These are phyloP conservation scores for Mixia osmundae DNA, from an alignment of 1,284 basidiomycete species.

Conservation along the genomic window DNA sequence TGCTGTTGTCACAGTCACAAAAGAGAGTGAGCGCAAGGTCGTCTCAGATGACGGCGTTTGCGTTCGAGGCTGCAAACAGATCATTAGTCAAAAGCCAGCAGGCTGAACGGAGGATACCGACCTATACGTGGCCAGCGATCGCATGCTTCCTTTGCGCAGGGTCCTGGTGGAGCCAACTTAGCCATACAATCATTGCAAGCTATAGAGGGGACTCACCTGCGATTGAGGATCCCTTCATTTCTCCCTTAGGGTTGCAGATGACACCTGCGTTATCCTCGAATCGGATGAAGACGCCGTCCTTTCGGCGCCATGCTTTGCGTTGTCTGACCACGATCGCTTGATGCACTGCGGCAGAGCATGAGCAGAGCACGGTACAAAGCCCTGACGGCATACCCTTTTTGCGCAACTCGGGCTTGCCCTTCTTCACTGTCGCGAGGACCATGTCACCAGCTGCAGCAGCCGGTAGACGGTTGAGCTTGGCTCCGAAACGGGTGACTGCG, in stretches of 20 bases:
- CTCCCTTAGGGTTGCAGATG: conserved; percentile 92
- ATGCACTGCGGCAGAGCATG: conserved; percentile 40
- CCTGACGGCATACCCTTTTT: conserved; percentile 68
- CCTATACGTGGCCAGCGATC: too few species aligned
- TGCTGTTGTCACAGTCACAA: too few species aligned
- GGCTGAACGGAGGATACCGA: too few species aligned
- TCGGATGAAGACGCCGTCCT: conserved; percentile 97
- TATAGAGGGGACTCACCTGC: too few species aligned
- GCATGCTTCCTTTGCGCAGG: too few species aligned
- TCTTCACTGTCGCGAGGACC: conserved; percentile 98
- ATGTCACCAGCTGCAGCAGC: conserved; percentile 87
- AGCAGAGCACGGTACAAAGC: neutral
- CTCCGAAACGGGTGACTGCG: conserved; percentile 78
- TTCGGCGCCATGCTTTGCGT: conserved; percentile 93
- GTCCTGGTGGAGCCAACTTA: too few species aligned
- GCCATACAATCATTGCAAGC: too few species aligned
- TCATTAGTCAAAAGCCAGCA: too few species aligned
- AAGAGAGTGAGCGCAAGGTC: too few species aligned
- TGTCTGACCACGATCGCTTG: conserved; percentile 92
- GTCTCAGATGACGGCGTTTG: too few species aligned
- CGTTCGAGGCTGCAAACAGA: too few species aligned
- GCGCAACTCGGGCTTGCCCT: conserved; percentile 97
- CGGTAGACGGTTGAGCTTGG: conserved; percentile 88
- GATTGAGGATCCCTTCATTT: conserved; percentile 99
- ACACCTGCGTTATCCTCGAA: conserved; percentile 98